A percentile compares a stretch with the other conserved stretches of the same genome.
These are phyloP conservation scores for Sporormia fimetaria DNA, from an alignment of 495 filamentous ascomycete species.

Conservation along the genomic window DNA sequence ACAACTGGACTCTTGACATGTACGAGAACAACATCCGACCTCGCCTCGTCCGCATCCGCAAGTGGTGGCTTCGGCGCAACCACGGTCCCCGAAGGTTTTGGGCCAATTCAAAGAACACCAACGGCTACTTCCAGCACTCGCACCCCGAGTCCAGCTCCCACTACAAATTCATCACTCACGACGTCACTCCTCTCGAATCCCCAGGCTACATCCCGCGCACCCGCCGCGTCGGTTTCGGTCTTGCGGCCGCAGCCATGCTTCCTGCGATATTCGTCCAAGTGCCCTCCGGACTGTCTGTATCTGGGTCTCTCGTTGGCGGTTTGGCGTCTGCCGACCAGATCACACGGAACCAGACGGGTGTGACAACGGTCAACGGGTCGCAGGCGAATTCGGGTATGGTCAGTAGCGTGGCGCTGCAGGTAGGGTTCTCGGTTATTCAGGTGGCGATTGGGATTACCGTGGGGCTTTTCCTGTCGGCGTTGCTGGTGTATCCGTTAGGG, in stretches of 20 bases:
- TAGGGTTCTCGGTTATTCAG: conserved; percentile 79
- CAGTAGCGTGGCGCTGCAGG: conserved; percentile 66
- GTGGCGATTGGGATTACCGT: conserved; percentile 90
- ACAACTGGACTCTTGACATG: conserved; percentile 31
- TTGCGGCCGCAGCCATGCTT: conserved; percentile 79
- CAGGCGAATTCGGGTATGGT: conserved; percentile 38
- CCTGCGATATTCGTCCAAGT: conserved; percentile 94
- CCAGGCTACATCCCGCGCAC: conserved; percentile 5
- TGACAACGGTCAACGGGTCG: conserved; percentile 28
- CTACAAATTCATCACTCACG: neutral
- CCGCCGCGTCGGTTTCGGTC: conserved; percentile 50
- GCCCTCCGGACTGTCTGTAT: conserved; percentile 76
- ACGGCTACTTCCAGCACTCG: too few species aligned
- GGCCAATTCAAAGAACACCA: neutral
- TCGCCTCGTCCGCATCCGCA: conserved; percentile 12
- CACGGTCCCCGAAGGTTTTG: neutral
- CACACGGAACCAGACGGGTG: conserved; percentile 37
- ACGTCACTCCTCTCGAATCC: neutral
- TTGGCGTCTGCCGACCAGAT: conserved; percentile 75
- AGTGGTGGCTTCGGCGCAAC: conserved; percentile 7
- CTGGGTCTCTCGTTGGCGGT: conserved; percentile 72
- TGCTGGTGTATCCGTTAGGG: conserved; percentile 83
- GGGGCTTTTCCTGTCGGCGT: conserved; percentile 72
- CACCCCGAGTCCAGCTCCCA: neutral
- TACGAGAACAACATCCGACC: conserved; percentile 28